phyloP scores from a whole-genome alignment of 345 rosid genomes.

The Populus deltoides region DNA sequence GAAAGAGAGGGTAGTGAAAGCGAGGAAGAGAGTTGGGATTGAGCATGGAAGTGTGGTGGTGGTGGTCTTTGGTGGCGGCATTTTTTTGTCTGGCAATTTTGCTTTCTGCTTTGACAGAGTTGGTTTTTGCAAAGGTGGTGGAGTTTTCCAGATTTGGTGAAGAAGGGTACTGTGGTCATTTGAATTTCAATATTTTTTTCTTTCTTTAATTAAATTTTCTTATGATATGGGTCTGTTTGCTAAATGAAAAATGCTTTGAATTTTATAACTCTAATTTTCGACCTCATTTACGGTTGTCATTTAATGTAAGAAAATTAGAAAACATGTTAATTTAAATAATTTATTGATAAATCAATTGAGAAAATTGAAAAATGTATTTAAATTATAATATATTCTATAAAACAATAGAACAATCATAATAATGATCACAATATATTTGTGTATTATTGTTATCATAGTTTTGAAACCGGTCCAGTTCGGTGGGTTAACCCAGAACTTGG shows the following conservation, averaged over 20 bases:
- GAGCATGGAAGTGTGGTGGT: not conserved
- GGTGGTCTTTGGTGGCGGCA: not conserved
- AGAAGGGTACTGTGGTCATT: not conserved
- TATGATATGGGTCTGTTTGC: not conserved
- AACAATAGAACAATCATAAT: too few species aligned
- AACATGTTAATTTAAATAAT: too few species aligned
- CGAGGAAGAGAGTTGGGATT: constrained; percentile 2
- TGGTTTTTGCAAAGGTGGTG: not conserved
- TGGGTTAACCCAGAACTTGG: too few species aligned
- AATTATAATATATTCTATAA: too few species aligned
- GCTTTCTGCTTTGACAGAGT: not conserved
- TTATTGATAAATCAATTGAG: too few species aligned
- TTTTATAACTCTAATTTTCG: not conserved
- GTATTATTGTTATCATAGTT: too few species aligned
- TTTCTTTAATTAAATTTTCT: not conserved
- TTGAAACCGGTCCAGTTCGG: too few species aligned
- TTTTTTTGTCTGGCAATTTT: not conserved
- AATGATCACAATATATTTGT: too few species aligned
- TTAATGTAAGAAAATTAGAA: not conserved
- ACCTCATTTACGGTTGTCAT: not conserved
- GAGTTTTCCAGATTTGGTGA: not conserved
- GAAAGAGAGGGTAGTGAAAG: not conserved
- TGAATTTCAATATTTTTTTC: not conserved
- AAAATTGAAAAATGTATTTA: too few species aligned
- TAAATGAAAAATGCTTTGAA: not conserved